A percentile compares a stretch with the other conserved stretches of the same genome.
Conservation (phyloP, 805 yeast genomes). For the Monosporozyma siamensis region DNA sequence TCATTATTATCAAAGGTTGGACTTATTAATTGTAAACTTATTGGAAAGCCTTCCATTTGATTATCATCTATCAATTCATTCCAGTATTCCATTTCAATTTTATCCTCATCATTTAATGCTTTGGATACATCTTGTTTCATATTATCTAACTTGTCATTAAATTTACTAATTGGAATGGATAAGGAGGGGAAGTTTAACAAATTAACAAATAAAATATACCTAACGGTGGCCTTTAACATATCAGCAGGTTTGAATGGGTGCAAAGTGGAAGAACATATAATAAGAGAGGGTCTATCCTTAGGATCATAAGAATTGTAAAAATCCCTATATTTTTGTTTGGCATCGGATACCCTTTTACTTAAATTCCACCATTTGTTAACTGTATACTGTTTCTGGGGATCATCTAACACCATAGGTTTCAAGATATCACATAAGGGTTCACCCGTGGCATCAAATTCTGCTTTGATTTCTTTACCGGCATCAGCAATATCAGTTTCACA, state of each 20-base stretch:
- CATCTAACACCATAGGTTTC: slow-evolving; percentile 8
- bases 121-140: slow-evolving; percentile 4
- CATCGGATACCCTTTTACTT: slow-evolving; percentile 8
- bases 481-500: slow-evolving; percentile 14
- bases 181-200: slow-evolving; percentile 12
- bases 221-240: slow-evolving; percentile 11
- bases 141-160: slow-evolving; percentile 6
- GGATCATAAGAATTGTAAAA: slow-evolving; percentile 9
- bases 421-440: slow-evolving; percentile 12
- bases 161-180: slow-evolving; percentile 8
- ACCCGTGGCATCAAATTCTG: slow-evolving; percentile 10
- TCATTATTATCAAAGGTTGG: slow-evolving; percentile 12
- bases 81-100: slow-evolving; percentile 9
- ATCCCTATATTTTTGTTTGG: slow-evolving; percentile 10
- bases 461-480: slow-evolving; percentile 11
- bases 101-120: slow-evolving; percentile 10
- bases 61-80: slow-evolving; percentile 8
- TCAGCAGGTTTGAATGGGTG: slow-evolving; percentile 12
- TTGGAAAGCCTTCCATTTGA: slow-evolving; percentile 10
- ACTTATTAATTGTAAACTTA: slow-evolving; percentile 12
- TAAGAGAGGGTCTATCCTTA: slow-evolving; percentile 9
- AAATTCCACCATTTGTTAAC: slow-evolving; percentile 16
- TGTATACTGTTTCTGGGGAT: slow-evolving; percentile 4
- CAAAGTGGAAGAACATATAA: slow-evolving; percentile 10
- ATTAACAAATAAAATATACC: slow-evolving; percentile 12